phyloP scores from a whole-genome alignment of 2,329 filamentous ascomycete genomes.

The Penicillium concentricum region DNA sequence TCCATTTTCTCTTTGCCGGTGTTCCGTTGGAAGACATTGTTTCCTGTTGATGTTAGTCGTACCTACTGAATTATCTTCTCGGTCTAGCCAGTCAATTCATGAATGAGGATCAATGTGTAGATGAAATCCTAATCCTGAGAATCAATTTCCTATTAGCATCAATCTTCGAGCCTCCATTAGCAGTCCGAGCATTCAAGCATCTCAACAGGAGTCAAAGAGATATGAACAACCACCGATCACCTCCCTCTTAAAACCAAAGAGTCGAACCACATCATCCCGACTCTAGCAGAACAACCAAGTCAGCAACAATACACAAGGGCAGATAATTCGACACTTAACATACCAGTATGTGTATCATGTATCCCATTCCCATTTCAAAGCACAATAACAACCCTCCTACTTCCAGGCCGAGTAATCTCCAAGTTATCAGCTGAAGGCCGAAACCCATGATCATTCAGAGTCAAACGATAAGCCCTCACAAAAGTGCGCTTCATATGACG shows the following conservation, averaged over 20 bases:
- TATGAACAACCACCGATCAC: not conserved
- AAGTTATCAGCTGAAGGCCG: not conserved
- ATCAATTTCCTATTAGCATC: not conserved
- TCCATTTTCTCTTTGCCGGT: not conserved
- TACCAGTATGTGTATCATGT: not conserved
- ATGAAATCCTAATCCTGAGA: not conserved
- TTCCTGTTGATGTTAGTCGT: not conserved
- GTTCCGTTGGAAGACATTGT: not conserved
- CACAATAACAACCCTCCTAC: not conserved
- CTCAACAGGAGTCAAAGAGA: not conserved
- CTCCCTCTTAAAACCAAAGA: too few relatives aligned
- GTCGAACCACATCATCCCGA: too few relatives aligned
- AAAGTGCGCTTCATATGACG: not conserved
- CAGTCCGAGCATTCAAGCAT: not conserved
- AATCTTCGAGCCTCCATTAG: not conserved
- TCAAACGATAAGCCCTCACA: not conserved
- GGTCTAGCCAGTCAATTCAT: not conserved
- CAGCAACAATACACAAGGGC: not conserved
- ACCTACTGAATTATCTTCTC: not conserved
- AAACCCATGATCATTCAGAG: not conserved
- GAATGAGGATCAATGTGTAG: not conserved
- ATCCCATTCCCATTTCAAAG: not conserved
- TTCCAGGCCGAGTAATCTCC: not conserved
- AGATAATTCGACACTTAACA: not conserved
- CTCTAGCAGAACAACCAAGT: not conserved